Evolutionary conservation across 1,284 basidiomycete genomes (phyloP).

Genomic region (Cutaneotrichosporon dermatis): DNA sequence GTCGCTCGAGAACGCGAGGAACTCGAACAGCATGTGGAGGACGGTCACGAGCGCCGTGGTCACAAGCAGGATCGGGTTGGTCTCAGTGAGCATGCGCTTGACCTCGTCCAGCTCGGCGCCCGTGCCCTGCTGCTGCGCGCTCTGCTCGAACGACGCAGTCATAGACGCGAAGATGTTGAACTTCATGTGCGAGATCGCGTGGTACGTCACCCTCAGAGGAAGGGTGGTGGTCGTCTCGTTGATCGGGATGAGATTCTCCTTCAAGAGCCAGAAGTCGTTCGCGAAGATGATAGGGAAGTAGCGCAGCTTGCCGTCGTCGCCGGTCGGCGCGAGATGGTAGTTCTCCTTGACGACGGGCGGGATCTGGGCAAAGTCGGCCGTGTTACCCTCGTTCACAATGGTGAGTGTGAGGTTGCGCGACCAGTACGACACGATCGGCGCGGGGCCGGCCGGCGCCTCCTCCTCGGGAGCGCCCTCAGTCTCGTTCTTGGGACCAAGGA

Average conservation of each 20-base stretch:
- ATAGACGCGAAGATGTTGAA: constrained; percentile 76
- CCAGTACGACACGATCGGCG: constrained; percentile 69
- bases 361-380: constrained; percentile 58
- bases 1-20: constrained; percentile 90
- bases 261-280: constrained; percentile 89
- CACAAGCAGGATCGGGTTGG: constrained; percentile 82
- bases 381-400: constrained; percentile 64
- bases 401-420: constrained; percentile 78
- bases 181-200: constrained; percentile 70
- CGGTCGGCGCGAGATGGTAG: constrained; percentile 54
- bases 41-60: constrained; percentile 70
- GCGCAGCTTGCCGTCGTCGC: not conserved
- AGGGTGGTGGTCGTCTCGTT: constrained; percentile 68
- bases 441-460: constrained; percentile 14
- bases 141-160: constrained; percentile 73
- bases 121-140: constrained; percentile 61
- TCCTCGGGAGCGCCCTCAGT: constrained; percentile 27
- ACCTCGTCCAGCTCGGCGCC: constrained; percentile 82
- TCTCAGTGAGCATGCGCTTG: constrained; percentile 90
- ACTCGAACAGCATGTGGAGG: constrained; percentile 85
- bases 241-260: constrained; percentile 71
- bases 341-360: constrained; percentile 57
- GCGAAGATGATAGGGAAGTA: constrained; percentile 87
- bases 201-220: constrained; percentile 75
- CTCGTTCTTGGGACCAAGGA: constrained; percentile 59